Base-by-base conservation (phyloP, 176 grass and related monocot genomes). In the Hyparrhenia diplandra region DNA sequence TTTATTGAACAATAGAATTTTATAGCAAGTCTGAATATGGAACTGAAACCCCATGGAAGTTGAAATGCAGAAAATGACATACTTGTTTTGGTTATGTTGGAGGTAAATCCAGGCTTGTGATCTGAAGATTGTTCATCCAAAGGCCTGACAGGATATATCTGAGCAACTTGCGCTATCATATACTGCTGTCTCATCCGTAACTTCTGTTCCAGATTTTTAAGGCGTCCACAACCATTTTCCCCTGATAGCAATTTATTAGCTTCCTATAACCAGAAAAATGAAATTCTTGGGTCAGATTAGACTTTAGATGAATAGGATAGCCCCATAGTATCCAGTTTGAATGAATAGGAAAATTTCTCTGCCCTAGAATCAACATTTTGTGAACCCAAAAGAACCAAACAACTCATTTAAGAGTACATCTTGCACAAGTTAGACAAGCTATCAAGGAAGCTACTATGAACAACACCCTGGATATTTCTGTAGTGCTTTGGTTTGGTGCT, bases 121-220 rank as follows among this genome's bases (percentile, higher is more conserved):
- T 64, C 67, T 40, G 52, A 14, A 84, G 91, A 58, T 80, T 88
- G 79, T 73, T 90, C 93, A 73, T 88, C 83, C 51, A 90, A 47
- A 67, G 73, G 81, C 77, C 79, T 85, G 55, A 99, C 85, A 64
- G 97, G 93, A 85, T 95, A 99, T 84, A 99, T 28, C 21, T 76
- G 66, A 80, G 87, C 77, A 83, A 93, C 87, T 80, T 91, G 89
- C 1, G 60, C 12, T 67, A 87, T 62, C 97, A 99, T 95, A 75
- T 95, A 66, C 84, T 94, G 94, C 35, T 92, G 89, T n/a, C n/a
- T n/a, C n/a, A 59, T 84, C 45, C 47, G 75, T 57, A 92, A 45
- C 67, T 86, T 84, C 17, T 69, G 70, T 60, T 90, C 70, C 18
- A 88, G 14, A 85, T 59, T 73, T 75, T 84, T 88, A 81, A 92